Evolutionary conservation across 1,284 basidiomycete species (phyloP).

Genomic region (Ustilago sp.): DNA sequence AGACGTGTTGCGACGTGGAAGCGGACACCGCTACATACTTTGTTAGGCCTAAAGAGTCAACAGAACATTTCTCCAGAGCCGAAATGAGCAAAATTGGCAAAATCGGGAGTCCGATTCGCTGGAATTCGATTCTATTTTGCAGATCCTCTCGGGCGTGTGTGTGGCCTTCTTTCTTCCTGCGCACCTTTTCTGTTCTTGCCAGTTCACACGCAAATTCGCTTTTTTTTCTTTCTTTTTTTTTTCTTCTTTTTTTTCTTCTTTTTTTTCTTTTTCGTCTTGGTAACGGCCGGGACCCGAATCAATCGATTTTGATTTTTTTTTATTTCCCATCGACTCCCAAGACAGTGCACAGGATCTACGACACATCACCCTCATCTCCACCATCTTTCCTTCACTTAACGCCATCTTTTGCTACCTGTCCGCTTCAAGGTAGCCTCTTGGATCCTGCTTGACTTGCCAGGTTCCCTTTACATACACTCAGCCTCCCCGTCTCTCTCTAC

Average conservation of each 20-base stretch:
- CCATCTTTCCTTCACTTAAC: constrained; percentile 11
- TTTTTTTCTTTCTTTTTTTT: neutral
- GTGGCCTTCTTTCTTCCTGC: neutral
- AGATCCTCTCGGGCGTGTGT: no score
- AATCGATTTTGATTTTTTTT: neutral
- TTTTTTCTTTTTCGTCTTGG: neutral
- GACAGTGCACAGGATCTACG: neutral
- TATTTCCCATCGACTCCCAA: constrained; percentile 9
- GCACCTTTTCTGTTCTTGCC: neutral
- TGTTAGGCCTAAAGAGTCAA: neutral
- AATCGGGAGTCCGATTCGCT: neutral
- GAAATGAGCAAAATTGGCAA: neutral
- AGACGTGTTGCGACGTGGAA: constrained; percentile 19
- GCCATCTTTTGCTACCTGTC: constrained; percentile 15
- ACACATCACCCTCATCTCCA: constrained; percentile 24
- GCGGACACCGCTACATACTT: no score
- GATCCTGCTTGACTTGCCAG: constrained; percentile 18
- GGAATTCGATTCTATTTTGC: no score
- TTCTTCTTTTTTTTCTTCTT: no score
- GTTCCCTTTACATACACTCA: constrained; percentile 2
- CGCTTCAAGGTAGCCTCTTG: constrained; percentile 12
- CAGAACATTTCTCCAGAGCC: neutral
- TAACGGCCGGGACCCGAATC: constrained; percentile 33
- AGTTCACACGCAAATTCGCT: neutral
- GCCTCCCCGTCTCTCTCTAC: constrained; percentile 7